These are phyloP conservation scores for Xylaria telfairii DNA, from an alignment of 495 filamentous ascomycete species.

Conservation along the genomic window DNA sequence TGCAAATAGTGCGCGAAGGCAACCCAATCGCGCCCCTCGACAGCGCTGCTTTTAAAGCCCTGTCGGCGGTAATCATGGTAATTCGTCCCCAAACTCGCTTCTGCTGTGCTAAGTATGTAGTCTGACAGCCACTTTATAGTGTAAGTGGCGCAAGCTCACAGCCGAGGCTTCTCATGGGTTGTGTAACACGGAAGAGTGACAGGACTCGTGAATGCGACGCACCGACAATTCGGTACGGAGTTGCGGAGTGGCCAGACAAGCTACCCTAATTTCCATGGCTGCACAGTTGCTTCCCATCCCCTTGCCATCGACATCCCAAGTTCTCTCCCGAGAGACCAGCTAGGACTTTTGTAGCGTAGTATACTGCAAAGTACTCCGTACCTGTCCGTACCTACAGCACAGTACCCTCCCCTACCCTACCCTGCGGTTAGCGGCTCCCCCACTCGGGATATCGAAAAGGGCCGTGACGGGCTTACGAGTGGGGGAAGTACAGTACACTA, in stretches of 20 bases:
- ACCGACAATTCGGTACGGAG: slow-evolving; percentile 1
- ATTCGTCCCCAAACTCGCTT: neutral
- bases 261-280: neutral
- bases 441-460: slow-evolving; percentile 15
- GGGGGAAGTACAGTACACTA: neutral
- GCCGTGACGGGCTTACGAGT: slow-evolving; percentile 10
- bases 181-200: neutral
- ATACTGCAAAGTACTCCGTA: too few species aligned
- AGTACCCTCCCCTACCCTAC: too few species aligned
- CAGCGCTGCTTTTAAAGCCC: neutral
- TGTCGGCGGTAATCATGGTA: neutral
- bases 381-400: too few species aligned
- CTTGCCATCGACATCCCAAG: neutral
- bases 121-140: neutral
- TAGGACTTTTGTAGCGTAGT: slow-evolving; percentile 3
- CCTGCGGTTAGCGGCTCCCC: slow-evolving; percentile 9
- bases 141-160: neutral
- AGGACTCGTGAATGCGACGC: neutral
- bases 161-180: slow-evolving; percentile 8
- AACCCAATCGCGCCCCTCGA: neutral
- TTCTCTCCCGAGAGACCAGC: neutral
- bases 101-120: too few species aligned
- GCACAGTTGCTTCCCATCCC: neutral
- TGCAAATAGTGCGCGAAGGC: neutral
- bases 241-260: neutral